These are phyloP conservation scores for Phytophthora rubi DNA, from an alignment of 352 stramenopile species.

Conservation along the genomic window DNA sequence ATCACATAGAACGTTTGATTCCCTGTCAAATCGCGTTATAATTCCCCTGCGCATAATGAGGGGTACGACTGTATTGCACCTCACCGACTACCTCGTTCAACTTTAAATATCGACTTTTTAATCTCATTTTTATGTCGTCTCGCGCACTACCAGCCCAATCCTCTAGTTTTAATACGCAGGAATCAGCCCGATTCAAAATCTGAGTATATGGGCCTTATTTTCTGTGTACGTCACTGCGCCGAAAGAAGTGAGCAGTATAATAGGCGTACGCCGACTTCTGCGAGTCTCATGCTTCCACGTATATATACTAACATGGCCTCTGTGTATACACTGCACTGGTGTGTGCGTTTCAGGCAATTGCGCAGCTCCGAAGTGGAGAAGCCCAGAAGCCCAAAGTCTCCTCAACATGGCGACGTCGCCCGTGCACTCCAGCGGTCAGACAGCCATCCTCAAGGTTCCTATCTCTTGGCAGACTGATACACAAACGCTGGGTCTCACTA, in stretches of 20 bases:
- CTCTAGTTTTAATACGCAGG: too few species aligned
- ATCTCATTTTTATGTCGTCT: too few species aligned
- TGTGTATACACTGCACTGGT: background rate
- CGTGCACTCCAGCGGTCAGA: conserved; percentile 36
- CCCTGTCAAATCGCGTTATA: too few species aligned
- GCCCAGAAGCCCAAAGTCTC: background rate
- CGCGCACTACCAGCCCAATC: too few species aligned
- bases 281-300: background rate
- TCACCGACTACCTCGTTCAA: too few species aligned
- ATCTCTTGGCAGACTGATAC: background rate
- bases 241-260: background rate
- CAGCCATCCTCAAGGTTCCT: conserved; percentile 41
- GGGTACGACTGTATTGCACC: too few species aligned
- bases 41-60: too few species aligned
- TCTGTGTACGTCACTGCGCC: too few species aligned
- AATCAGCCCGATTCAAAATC: too few species aligned
- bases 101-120: too few species aligned
- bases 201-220: too few species aligned
- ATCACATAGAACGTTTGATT: too few species aligned
- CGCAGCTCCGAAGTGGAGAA: background rate
- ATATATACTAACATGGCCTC: background rate
- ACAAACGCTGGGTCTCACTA: background rate
- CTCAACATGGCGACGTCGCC: conserved; percentile 42
- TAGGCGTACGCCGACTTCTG: background rate
- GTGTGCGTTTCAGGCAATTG: background rate